These are phyloP conservation scores for Hypoxylon crocopeplum DNA, from an alignment of 495 filamentous ascomycete genomes.

Conservation along the genomic window DNA sequence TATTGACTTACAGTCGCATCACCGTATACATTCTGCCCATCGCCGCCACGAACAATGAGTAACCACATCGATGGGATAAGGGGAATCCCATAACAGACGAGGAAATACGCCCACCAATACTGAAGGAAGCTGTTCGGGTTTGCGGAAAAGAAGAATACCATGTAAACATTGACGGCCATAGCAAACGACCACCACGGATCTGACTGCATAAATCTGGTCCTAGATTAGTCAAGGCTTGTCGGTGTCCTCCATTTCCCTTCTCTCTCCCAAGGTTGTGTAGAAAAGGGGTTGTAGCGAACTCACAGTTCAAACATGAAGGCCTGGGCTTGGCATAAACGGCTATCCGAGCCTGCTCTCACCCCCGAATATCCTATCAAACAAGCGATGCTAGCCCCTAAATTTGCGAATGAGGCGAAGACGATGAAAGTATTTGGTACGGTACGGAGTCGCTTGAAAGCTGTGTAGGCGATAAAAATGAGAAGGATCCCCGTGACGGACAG, in stretches of 20 bases:
- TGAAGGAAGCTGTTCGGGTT: conserved; percentile 67
- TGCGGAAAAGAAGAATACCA: conserved; percentile 80
- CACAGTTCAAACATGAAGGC: conserved; percentile 72
- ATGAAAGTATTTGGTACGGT: conserved; percentile 85
- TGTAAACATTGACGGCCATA: conserved; percentile 87
- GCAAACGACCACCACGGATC: conserved; percentile 69
- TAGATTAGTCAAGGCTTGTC: conserved; percentile 12
- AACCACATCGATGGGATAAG: conserved; percentile 72
- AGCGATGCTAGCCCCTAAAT: conserved; percentile 77
- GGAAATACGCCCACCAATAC: conserved; percentile 72
- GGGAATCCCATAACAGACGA: conserved; percentile 78
- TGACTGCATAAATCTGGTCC: conserved; percentile 61
- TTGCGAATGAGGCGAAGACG: conserved; percentile 83
- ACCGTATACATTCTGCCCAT: conserved; percentile 68
- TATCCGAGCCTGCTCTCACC: conserved; percentile 57
- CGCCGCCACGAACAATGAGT: conserved; percentile 61
- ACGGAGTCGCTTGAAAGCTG: conserved; percentile 62
- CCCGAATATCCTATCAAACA: conserved; percentile 70
- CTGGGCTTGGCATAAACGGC: conserved; percentile 74
- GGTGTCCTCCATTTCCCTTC: too few species aligned
- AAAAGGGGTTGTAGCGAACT: conserved; percentile 37
- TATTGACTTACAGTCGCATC: conserved; percentile 64
- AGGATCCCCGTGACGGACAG: conserved; percentile 73
- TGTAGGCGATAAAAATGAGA: conserved; percentile 75
- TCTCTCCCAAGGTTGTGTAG: neutral